phyloP scores from a whole-genome alignment of 345 rosid species.

The Pistacia atlantica region DNA sequence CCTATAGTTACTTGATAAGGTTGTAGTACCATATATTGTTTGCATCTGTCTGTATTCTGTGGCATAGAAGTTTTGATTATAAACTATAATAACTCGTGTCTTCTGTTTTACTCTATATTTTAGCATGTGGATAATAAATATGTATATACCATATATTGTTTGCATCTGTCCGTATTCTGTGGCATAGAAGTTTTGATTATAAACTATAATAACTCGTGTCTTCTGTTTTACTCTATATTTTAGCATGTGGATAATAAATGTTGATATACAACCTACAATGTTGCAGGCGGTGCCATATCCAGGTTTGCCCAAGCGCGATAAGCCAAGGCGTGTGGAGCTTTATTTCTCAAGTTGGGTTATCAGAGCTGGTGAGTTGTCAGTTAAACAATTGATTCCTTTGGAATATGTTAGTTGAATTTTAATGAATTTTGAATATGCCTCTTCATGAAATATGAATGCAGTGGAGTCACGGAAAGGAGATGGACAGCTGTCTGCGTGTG shows the following conservation, averaged over 20 bases:
- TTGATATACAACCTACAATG: conserved; percentile 14
- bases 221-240: not conserved
- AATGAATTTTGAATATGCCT: not conserved
- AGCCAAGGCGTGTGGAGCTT: conserved; percentile 88
- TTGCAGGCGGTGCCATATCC: conserved; percentile 74
- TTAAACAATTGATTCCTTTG: conserved; percentile 7
- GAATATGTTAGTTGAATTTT: not conserved
- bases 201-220: not conserved
- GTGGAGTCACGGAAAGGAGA: conserved; percentile 92
- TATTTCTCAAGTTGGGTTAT: conserved; percentile 95
- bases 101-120: not conserved
- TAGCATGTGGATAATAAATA: conserved; percentile 1
- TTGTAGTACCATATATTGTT: not conserved
- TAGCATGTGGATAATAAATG: conserved; percentile 1
- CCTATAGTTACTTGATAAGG: not conserved
- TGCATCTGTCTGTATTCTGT: not conserved
- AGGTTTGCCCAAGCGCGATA: conserved; percentile 69
- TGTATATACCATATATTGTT: conserved; percentile 4
- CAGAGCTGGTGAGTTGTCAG: conserved; percentile 60
- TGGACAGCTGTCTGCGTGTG: conserved; percentile 80
- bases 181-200: not conserved
- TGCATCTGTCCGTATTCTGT: not conserved
- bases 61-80: not conserved
- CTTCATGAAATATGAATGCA: conserved; percentile 32
- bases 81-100: not conserved